phyloP scores from a whole-genome alignment of 208 protist genomes.

The Angomonas ambiguus region DNA sequence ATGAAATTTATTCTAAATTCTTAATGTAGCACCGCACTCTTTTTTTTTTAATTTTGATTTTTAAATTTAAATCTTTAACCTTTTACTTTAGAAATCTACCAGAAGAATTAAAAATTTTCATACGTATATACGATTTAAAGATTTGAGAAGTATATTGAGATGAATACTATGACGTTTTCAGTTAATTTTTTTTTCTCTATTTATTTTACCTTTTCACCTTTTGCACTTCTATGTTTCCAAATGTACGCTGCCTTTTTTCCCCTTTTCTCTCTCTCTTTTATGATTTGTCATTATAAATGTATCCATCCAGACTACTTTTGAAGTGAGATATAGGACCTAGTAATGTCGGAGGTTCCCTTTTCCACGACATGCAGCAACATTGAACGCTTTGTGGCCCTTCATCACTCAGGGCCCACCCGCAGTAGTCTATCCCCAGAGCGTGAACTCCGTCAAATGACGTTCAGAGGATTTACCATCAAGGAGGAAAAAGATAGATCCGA shows the following conservation, averaged over 20 bases:
- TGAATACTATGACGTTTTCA: conserved; percentile 3
- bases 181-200: conserved; percentile 11
- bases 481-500: not conserved
- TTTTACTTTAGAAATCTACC: not conserved
- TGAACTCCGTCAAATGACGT: conserved; percentile 67
- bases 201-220: conserved; percentile 7
- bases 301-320: not conserved
- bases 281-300: conserved; percentile 7
- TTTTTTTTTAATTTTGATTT: conserved; percentile 8
- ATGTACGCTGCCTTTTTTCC: conserved; percentile 6
- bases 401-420: conserved; percentile 25
- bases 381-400: conserved; percentile 55
- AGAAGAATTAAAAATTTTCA: not conserved
- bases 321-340: not conserved
- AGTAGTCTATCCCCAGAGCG: conserved; percentile 58
- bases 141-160: conserved; percentile 10
- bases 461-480: not conserved
- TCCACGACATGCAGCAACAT: conserved; percentile 54
- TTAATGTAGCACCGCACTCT: not conserved
- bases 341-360: conserved; percentile 13
- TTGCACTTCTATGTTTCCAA: not conserved
- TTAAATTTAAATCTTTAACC: not conserved
- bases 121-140: conserved; percentile 8
- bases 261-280: conserved; percentile 9
- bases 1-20: not conserved